Evolutionary conservation across 768 basidiomycete genomes (phyloP).

Genomic region (Coprinopsis sp.): DNA sequence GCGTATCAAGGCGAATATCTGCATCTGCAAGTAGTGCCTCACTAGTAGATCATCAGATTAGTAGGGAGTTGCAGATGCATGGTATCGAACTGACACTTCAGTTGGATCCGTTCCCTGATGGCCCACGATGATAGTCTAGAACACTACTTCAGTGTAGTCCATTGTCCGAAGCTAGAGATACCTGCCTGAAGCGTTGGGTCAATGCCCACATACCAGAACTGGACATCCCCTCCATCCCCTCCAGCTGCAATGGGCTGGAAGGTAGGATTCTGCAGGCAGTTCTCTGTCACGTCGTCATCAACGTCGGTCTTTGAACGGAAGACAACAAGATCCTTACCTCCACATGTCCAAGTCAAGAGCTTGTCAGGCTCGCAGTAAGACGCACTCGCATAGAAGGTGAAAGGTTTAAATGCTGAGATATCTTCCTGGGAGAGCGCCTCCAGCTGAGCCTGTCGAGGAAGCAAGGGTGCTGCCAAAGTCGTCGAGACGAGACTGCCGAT

Average conservation of each 20-base stretch:
- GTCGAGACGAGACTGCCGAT: not conserved
- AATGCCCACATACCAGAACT: constrained; percentile 46
- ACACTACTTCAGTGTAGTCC: not conserved
- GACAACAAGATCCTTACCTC: constrained; percentile 19
- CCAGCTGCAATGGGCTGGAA: constrained; percentile 49
- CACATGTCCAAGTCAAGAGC: constrained; percentile 50
- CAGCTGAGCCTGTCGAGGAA: constrained; percentile 21
- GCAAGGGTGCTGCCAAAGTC: not conserved
- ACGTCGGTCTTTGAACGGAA: not conserved
- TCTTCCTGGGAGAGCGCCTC: constrained; percentile 33
- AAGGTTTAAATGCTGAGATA: constrained; percentile 42
- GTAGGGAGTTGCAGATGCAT: not conserved
- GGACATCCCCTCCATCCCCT: constrained; percentile 38
- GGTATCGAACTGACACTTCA: constrained; percentile 26
- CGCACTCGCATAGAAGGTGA: constrained; percentile 44
- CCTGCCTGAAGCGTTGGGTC: constrained; percentile 31
- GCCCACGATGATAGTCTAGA: constrained; percentile 30
- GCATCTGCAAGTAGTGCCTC: constrained; percentile 35
- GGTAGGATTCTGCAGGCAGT: constrained; percentile 41
- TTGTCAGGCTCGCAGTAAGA: constrained; percentile 43
- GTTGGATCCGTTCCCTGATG: constrained; percentile 33
- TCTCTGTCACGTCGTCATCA: constrained; percentile 24
- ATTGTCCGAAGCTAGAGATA: not conserved
- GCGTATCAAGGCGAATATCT: constrained; percentile 25
- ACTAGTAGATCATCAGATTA: constrained; percentile 17